Evolutionary conservation across 345 rosid species (phyloP).

Genomic region (Hibiscus syriacus): DNA sequence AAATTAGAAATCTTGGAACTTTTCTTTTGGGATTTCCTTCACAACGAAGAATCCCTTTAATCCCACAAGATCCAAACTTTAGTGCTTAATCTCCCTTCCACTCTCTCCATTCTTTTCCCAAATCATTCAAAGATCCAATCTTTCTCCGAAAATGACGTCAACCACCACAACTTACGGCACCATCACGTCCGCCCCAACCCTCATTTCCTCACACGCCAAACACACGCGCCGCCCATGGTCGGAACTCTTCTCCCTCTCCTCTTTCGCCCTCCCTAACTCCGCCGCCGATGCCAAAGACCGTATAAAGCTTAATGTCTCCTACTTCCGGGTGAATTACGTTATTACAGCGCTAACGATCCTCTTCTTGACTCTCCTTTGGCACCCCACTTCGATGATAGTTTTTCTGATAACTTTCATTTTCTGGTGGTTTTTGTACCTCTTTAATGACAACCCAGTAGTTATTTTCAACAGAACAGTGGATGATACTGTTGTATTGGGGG

Average conservation of each 20-base stretch:
- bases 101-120: not conserved
- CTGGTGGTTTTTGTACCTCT: conserved; percentile 71
- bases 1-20: too few relatives aligned
- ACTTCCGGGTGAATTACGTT: conserved; percentile 76
- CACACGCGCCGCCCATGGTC: conserved; percentile 76
- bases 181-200: conserved; percentile 10
- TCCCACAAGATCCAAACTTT: not conserved
- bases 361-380: conserved; percentile 73
- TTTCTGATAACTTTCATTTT: conserved; percentile 51
- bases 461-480: conserved; percentile 27
- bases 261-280: conserved; percentile 51
- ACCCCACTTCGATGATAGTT: conserved; percentile 66
- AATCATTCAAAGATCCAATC: not conserved
- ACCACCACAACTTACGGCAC: conserved; percentile 35
- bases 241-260: conserved; percentile 38
- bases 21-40: too few relatives aligned
- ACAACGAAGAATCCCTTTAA: not conserved
- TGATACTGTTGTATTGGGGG: conserved; percentile 24
- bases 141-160: conserved; percentile 14
- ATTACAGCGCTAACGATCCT: conserved; percentile 44
- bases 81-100: not conserved
- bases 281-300: conserved; percentile 52
- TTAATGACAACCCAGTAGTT: conserved; percentile 48
- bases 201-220: conserved; percentile 36
- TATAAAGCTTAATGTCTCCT: conserved; percentile 37